Evolutionary conservation across 192 early-diverging fungal species (phyloP).

Genomic region (Podila verticillata): DNA sequence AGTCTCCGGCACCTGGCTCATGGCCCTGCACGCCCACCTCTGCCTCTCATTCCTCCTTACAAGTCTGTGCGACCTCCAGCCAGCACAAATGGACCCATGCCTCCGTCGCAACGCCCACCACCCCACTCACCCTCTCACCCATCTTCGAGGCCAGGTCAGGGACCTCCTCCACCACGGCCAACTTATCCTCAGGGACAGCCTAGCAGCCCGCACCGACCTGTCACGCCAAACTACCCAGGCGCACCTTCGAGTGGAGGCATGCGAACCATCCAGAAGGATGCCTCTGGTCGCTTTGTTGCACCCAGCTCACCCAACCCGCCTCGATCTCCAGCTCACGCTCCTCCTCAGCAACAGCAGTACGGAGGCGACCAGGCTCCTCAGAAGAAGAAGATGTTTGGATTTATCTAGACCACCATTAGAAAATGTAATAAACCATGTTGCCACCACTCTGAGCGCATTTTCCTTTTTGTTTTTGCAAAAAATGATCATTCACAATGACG

Average conservation of each 20-base stretch:
- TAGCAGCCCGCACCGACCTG: constrained; percentile 13
- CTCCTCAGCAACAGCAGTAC: constrained; percentile 5
- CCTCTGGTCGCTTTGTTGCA: constrained; percentile 40
- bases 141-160: constrained; percentile 2
- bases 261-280: constrained; percentile 49
- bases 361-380: neutral
- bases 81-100: neutral
- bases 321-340: constrained; percentile 15
- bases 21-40: constrained; percentile 37
- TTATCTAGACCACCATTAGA: constrained; percentile 10
- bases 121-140: constrained; percentile 1
- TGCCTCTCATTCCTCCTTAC: constrained; percentile 55
- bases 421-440: neutral
- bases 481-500: no score
- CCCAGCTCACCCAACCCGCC: constrained; percentile 15
- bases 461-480: neutral
- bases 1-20: constrained; percentile 71
- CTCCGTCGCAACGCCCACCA: constrained; percentile 1
- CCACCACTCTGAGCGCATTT: neutral
- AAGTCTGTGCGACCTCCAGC: constrained; percentile 1
- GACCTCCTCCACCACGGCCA: constrained; percentile 3
- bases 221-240: constrained; percentile 20
- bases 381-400: constrained; percentile 45
- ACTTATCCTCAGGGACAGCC: neutral
- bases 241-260: constrained; percentile 21